phyloP scores from a whole-genome alignment of 164 flowering plant genomes.

The Vitis cinerea region DNA sequence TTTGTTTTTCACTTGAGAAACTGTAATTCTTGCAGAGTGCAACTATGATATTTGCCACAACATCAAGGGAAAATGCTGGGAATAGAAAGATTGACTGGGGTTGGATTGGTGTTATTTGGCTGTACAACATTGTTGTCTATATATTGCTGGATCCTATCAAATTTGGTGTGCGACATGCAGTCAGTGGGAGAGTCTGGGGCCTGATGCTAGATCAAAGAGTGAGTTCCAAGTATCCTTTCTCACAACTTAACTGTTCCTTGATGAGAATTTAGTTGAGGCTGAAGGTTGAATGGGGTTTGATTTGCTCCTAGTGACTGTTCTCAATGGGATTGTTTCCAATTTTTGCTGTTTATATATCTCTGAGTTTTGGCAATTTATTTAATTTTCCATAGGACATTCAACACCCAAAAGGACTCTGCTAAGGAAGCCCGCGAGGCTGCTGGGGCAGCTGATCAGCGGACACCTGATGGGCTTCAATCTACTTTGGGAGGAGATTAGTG shows the following conservation, averaged over 20 bases:
- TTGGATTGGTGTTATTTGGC: conserved; percentile 44
- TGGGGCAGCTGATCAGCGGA: conserved; percentile 70
- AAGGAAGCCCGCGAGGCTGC: conserved; percentile 69
- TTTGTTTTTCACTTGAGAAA: neutral
- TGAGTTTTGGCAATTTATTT: too few relatives aligned
- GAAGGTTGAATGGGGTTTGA: too few relatives aligned
- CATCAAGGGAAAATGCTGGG: conserved; percentile 30
- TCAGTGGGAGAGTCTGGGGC: conserved; percentile 45
- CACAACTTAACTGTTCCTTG: too few relatives aligned
- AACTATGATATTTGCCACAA: conserved; percentile 35
- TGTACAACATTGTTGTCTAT: conserved; percentile 30
- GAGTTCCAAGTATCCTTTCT: conserved; percentile 1
- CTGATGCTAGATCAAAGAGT: conserved; percentile 34
- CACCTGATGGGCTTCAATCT: conserved; percentile 61
- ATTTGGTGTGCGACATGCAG: conserved; percentile 34
- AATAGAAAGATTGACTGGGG: conserved; percentile 46
- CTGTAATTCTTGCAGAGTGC: conserved; percentile 31
- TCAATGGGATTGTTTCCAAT: too few relatives aligned
- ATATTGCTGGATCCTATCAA: conserved; percentile 41
- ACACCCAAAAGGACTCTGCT: conserved; percentile 61
- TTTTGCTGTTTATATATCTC: too few relatives aligned
- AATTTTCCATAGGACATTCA: conserved; percentile 59
- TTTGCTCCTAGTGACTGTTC: too few relatives aligned
- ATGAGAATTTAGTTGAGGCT: neutral
- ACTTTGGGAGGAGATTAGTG: conserved; percentile 40